A percentile compares a stretch with the other conserved stretches of the same genome.
phyloP scores from a whole-genome alignment of 441 rosid species.

The Eruca vesicaria region DNA sequence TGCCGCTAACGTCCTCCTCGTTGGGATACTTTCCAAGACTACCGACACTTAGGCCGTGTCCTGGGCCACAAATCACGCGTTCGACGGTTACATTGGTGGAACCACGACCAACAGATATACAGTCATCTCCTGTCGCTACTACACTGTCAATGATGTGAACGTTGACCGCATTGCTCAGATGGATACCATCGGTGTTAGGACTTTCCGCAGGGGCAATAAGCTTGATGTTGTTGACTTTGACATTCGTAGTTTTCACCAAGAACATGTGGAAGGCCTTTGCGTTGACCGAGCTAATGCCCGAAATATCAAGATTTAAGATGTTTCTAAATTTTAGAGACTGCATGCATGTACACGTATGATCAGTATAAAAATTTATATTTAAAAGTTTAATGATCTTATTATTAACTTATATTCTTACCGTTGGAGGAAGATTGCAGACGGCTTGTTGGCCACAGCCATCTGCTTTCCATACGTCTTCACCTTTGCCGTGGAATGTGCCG shows the following conservation, averaged over 20 bases:
- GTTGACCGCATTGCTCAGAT: slow-evolving; percentile 31
- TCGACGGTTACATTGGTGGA: slow-evolving; percentile 30
- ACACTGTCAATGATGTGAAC: slow-evolving; percentile 24
- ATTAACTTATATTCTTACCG: slow-evolving; percentile 2
- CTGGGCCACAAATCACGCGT: slow-evolving; percentile 67
- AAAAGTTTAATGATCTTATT: not conserved
- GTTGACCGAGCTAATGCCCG: slow-evolving; percentile 25
- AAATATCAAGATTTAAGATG: slow-evolving; percentile 17
- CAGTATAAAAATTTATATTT: not conserved
- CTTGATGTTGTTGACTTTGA: slow-evolving; percentile 22
- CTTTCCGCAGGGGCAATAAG: slow-evolving; percentile 29
- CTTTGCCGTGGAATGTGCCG: slow-evolving; percentile 37
- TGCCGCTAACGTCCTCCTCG: slow-evolving; percentile 51
- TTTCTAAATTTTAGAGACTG: slow-evolving; percentile 36
- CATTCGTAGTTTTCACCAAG: slow-evolving; percentile 10
- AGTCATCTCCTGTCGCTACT: slow-evolving; percentile 57
- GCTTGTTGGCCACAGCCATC: slow-evolving; percentile 23
- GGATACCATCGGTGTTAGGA: slow-evolving; percentile 40
- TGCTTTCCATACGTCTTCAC: slow-evolving; percentile 23
- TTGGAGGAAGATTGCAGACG: slow-evolving; percentile 34
- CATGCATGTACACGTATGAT: not conserved
- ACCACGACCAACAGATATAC: slow-evolving; percentile 53
- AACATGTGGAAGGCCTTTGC: slow-evolving; percentile 38
- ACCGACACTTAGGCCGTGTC: slow-evolving; percentile 73
- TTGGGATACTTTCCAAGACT: slow-evolving; percentile 61